phyloP scores from a whole-genome alignment of 1,284 basidiomycete genomes.

The Phellopilus nigrolimitatus region DNA sequence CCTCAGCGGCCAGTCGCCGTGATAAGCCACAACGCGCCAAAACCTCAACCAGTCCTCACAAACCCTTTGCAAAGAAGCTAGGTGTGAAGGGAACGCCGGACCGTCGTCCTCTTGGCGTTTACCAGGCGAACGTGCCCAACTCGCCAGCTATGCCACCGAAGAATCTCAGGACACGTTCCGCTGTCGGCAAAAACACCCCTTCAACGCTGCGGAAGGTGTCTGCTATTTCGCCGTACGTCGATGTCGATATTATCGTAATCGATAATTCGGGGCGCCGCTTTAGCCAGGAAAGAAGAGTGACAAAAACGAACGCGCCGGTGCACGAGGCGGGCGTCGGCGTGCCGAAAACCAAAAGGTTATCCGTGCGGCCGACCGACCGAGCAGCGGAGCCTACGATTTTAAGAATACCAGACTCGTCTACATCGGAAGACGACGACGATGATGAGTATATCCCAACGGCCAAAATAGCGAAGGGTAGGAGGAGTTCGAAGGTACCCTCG shows the following conservation, averaged over 20 bases:
- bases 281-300: conserved; percentile 43
- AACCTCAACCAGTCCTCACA: not conserved
- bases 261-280: conserved; percentile 54
- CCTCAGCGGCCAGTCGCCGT: not conserved
- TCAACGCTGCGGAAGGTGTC: conserved; percentile 29
- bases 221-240: conserved; percentile 42
- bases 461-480: not conserved
- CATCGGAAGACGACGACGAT: conserved; percentile 14
- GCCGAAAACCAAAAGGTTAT: not conserved
- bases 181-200: conserved; percentile 29
- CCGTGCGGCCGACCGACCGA: not conserved
- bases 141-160: conserved; percentile 34
- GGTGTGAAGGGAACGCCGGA: conserved; percentile 27
- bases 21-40: not conserved
- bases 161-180: conserved; percentile 27
- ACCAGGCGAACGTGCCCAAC: conserved; percentile 37
- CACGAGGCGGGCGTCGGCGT: not conserved
- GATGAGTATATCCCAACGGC: conserved; percentile 9
- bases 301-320: conserved; percentile 25
- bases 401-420: not conserved
- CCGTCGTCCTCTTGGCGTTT: conserved; percentile 40
- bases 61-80: not conserved
- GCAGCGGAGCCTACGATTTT: not conserved
- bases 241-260: conserved; percentile 62
- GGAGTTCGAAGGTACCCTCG: not conserved